Evolutionary conservation across 2,329 filamentous ascomycete genomes (phyloP).

Genomic region (Xylariales sp.): DNA sequence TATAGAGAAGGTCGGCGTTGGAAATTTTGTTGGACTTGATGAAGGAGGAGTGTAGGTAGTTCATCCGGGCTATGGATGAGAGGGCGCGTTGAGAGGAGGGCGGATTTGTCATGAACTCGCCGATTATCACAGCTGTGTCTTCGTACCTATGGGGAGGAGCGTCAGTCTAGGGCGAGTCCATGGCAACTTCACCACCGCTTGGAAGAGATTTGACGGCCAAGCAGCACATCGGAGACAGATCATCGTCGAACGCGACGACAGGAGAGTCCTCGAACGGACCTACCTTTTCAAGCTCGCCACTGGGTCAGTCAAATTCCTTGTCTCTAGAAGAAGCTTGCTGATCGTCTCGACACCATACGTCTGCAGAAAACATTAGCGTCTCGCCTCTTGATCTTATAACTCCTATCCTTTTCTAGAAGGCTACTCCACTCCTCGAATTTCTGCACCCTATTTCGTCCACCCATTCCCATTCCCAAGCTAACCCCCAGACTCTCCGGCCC

Average conservation of each 20-base stretch:
- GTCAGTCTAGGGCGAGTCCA: not conserved
- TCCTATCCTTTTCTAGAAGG: too few relatives aligned
- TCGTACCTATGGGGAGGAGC: conserved; percentile 21
- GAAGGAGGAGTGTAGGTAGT: conserved; percentile 33
- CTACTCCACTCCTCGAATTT: too few relatives aligned
- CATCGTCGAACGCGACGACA: too few relatives aligned
- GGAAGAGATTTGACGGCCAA: too few relatives aligned
- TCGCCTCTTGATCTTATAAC: not conserved
- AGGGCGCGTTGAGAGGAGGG: conserved; percentile 31
- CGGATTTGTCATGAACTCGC: conserved; percentile 28
- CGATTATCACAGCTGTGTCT: conserved; percentile 26
- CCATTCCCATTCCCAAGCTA: too few relatives aligned
- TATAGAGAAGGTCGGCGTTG: conserved; percentile 34
- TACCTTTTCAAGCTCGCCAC: conserved; percentile 25
- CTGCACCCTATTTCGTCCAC: too few relatives aligned
- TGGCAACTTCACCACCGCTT: not conserved
- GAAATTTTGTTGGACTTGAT: conserved; percentile 28
- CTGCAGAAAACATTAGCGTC: conserved; percentile 11
- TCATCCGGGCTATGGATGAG: conserved; percentile 32
- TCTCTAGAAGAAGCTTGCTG: conserved; percentile 24
- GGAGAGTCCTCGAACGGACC: too few relatives aligned
- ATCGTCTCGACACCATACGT: conserved; percentile 29
- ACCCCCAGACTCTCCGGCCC: too few relatives aligned
- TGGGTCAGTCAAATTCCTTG: conserved; percentile 26
- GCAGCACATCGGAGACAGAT: too few relatives aligned